Base-by-base conservation (phyloP, 768 basidiomycete species). In the Boletus vinaceobasis region DNA sequence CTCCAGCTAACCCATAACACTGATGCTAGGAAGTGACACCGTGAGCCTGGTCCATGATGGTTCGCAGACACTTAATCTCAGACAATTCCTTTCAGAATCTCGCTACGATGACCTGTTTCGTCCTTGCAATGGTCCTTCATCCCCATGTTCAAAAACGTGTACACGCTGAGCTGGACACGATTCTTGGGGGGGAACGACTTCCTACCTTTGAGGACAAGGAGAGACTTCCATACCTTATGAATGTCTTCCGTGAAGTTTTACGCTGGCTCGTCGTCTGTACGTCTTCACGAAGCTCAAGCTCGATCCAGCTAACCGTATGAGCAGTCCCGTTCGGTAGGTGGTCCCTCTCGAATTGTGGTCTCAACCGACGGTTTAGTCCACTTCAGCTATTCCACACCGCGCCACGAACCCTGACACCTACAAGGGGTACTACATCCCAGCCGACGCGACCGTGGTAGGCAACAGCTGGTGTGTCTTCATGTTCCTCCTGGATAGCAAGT, bases 141-240 rank as follows among this genome's bases (percentile, higher is more conserved):
- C 51, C 43, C 3, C 14, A 37, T 21, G 33, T 38, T 5, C 51
- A 52, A 23, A 38, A 38, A 31, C 27, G 51, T 15, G 51, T 37
- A 2, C 51, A 46, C 23, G n/a, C 51, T 8, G 51, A 52, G 27
- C 19, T 52, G 13, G 51, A 52, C 9, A 38, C 11, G 14, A 43
- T 46, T 31, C 35, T 52, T 17, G 13, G 27, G 4, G 51, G 19
- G 14, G 51, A 52, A 13, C 51, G 51, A 7, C 51, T 52, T 19
- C 51, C 51, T 29, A 52, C 43, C 10, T 52, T 52, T 38, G 43
- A 52, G n/a, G 51, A 52, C 15, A 52, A 38, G 36, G 51, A 46
- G 29, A 37, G 27, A 14, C 35, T 52, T 21, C 51, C 51, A 23
- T 52, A 52, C 27, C 13, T 52, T 7, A 52, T 52, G 51, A 52